phyloP scores from a whole-genome alignment of 176 grass and related monocot genomes.

The Avena eriantha region DNA sequence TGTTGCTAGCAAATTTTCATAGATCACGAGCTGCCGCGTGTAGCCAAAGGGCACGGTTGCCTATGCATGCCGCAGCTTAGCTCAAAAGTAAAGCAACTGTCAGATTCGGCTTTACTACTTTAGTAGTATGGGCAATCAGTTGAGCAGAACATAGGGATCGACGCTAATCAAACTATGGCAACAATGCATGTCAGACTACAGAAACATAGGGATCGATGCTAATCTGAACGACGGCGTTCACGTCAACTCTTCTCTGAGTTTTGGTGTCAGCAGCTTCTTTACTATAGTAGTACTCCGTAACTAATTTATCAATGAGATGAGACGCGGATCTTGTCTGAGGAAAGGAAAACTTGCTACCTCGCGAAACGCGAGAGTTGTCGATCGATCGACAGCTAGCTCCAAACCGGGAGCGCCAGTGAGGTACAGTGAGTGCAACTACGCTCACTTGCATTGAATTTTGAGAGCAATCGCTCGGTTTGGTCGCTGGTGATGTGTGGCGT shows the following conservation, averaged over 20 bases:
- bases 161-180: background rate
- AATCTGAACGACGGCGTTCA: background rate
- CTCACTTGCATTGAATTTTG: background rate
- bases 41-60: too few species aligned
- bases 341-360: background rate
- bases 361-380: background rate
- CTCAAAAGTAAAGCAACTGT: too few species aligned
- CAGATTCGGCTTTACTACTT: too few species aligned
- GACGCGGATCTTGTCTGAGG: background rate
- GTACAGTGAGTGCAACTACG: background rate
- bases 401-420: too few species aligned
- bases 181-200: background rate
- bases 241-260: background rate
- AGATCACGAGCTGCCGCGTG: background rate
- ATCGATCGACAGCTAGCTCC: background rate
- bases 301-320: background rate
- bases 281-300: background rate
- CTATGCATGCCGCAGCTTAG: too few species aligned
- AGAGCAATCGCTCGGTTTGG: background rate
- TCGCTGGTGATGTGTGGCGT: background rate
- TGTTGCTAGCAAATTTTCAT: background rate
- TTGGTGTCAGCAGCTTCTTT: background rate
- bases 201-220: too few species aligned
- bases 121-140: background rate
- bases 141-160: background rate